Evolutionary conservation across 805 yeast genomes (phyloP).

Genomic region (Lipomyces kockii): DNA sequence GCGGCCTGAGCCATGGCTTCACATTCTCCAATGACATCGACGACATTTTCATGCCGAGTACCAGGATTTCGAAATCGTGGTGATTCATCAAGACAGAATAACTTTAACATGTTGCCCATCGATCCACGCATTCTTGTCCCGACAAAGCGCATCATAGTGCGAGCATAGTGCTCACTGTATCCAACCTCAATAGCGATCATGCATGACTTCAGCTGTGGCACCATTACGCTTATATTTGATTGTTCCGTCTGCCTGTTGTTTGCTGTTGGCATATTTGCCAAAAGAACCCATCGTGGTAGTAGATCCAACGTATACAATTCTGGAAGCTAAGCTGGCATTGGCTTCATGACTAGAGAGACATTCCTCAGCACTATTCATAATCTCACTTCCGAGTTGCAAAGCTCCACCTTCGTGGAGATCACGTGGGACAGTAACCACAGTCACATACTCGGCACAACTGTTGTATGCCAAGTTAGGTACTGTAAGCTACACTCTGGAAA

Average conservation of each 20-base stretch:
- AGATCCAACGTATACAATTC: neutral
- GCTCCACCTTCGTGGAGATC: neutral
- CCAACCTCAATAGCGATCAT: neutral
- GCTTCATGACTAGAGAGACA: neutral
- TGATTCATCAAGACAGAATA: neutral
- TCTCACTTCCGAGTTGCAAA: neutral
- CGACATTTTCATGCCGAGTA: neutral
- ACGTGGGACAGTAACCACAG: neutral
- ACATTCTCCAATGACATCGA: neutral
- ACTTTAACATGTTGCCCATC: neutral
- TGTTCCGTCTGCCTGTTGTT: neutral
- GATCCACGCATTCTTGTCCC: neutral
- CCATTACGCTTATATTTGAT: neutral
- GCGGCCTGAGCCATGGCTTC: no score
- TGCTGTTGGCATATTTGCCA: neutral
- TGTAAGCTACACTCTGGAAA: no score
- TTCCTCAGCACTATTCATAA: neutral
- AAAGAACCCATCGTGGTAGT: neutral
- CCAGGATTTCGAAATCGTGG: neutral
- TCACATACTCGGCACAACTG: neutral
- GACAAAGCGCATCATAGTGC: neutral
- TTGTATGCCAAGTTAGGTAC: neutral
- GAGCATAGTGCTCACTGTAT: neutral
- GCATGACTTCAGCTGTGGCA: neutral
- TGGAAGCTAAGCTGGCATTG: neutral